Percentiles rank a stretch among this genome's conserved stretches.
Evolutionary conservation across 352 stramenopile genomes (phyloP).

Genomic region (Phytophthora macrochlamydospora): DNA sequence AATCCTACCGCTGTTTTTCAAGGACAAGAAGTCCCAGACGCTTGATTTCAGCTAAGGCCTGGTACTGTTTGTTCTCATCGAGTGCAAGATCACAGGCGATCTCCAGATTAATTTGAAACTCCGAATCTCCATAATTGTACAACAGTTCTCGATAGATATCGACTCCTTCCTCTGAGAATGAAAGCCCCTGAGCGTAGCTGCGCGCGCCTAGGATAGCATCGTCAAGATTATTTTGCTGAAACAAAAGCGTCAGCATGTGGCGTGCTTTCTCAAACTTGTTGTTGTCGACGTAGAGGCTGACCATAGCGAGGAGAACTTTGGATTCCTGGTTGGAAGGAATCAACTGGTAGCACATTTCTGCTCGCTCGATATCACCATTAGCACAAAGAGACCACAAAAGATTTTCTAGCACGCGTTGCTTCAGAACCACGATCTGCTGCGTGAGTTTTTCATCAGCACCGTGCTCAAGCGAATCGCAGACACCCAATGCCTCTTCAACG

Average conservation of each 20-base stretch:
- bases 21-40: constrained; percentile 32
- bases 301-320: constrained; percentile 53
- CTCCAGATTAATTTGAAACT: constrained; percentile 66
- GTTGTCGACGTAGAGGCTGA: constrained; percentile 58
- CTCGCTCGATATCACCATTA: constrained; percentile 54
- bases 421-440: constrained; percentile 36
- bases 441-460: constrained; percentile 33
- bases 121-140: constrained; percentile 61
- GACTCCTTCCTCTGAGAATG: constrained; percentile 56
- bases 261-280: constrained; percentile 58
- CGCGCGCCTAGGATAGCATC: constrained; percentile 50
- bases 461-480: constrained; percentile 59
- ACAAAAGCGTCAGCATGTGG: constrained; percentile 46
- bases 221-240: constrained; percentile 56
- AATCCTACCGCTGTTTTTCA: constrained; percentile 32
- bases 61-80: constrained; percentile 29
- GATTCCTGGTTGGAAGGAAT: constrained; percentile 40
- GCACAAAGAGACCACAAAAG: constrained; percentile 55
- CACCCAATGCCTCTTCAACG: constrained; percentile 61
- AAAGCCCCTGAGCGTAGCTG: constrained; percentile 47
- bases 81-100: constrained; percentile 61
- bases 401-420: constrained; percentile 49
- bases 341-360: constrained; percentile 65
- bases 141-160: constrained; percentile 67
- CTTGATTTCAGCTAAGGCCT: constrained; percentile 55